These are phyloP conservation scores for Backusella liffmaniae DNA, from an alignment of 192 early-diverging fungal genomes.

Conservation along the genomic window DNA sequence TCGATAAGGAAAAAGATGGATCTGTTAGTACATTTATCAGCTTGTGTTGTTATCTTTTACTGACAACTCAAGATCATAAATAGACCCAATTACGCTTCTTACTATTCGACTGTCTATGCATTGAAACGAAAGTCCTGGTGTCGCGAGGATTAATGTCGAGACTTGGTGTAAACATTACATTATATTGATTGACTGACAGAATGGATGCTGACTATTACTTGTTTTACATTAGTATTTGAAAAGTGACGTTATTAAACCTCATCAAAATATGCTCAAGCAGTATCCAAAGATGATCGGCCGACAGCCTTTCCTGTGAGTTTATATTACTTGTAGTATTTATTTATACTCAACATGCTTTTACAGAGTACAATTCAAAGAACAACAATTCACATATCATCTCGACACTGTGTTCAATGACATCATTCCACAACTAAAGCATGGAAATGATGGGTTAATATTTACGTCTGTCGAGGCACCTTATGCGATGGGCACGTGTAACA, in stretches of 20 bases:
- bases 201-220: too few species aligned
- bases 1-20: constrained; percentile 67
- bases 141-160: constrained; percentile 58
- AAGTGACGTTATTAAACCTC: constrained; percentile 64
- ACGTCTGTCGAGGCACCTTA: constrained; percentile 65
- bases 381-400: constrained; percentile 65
- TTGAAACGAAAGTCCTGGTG: constrained; percentile 56
- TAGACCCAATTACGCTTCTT: constrained; percentile 48
- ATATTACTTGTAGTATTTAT: too few species aligned
- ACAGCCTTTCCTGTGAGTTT: constrained; percentile 57
- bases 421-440: constrained; percentile 63
- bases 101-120: constrained; percentile 74
- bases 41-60: too few species aligned
- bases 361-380: constrained; percentile 66
- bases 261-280: constrained; percentile 44
- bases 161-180: constrained; percentile 60
- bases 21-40: constrained; percentile 23
- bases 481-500: constrained; percentile 60
- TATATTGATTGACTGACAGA: neutral
- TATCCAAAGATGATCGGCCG: constrained; percentile 33
- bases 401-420: constrained; percentile 52
- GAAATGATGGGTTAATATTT: constrained; percentile 76
- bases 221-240: constrained; percentile 53
- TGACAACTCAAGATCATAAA: too few species aligned
- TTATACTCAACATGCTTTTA: neutral